Evolutionary conservation across 805 yeast species (phyloP).

Genomic region (Saturnispora dispora): DNA sequence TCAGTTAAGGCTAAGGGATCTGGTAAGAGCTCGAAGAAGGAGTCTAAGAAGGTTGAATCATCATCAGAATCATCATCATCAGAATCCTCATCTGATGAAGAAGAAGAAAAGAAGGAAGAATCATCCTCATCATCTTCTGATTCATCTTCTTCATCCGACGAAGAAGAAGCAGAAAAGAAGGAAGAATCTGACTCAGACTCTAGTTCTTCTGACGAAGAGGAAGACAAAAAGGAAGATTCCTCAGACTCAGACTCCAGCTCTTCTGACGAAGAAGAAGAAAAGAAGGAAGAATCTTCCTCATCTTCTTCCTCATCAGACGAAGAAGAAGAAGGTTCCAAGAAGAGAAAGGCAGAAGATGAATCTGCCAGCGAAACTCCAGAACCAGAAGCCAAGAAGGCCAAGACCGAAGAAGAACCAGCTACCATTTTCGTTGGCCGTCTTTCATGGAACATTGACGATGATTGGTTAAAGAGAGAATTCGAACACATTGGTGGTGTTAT

Average conservation of each 20-base stretch:
- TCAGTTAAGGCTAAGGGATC: slow-evolving; percentile 16
- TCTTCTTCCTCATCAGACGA: slow-evolving; percentile 12
- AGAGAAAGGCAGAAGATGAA: slow-evolving; percentile 35
- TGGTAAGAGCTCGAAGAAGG: slow-evolving; percentile 12
- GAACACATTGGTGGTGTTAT: slow-evolving; percentile 73
- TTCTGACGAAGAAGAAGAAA: slow-evolving; percentile 7
- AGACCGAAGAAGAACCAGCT: slow-evolving; percentile 46
- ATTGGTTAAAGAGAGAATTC: slow-evolving; percentile 84
- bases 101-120: not conserved
- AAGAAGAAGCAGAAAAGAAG: slow-evolving; percentile 11
- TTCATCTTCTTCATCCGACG: slow-evolving; percentile 16
- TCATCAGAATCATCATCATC: slow-evolving; percentile 14
- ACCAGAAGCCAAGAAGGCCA: slow-evolving; percentile 43
- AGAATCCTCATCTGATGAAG: slow-evolving; percentile 19
- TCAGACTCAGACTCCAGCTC: slow-evolving; percentile 27
- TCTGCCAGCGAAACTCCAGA: slow-evolving; percentile 23
- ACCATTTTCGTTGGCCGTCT: slow-evolving; percentile 95
- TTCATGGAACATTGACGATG: slow-evolving; percentile 96
- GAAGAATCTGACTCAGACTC: slow-evolving; percentile 22
- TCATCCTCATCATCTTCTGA: slow-evolving; percentile 15
- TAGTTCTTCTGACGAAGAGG: slow-evolving; percentile 14
- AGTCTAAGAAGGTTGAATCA: slow-evolving; percentile 20
- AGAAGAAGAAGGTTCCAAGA: slow-evolving; percentile 25
- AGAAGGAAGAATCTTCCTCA: slow-evolving; percentile 13
- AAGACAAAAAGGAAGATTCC: slow-evolving; percentile 10